A percentile compares a stretch with the other conserved stretches of the same genome.
phyloP scores from a whole-genome alignment of 257 asterid genomes.

The Euphrasia confusa region DNA sequence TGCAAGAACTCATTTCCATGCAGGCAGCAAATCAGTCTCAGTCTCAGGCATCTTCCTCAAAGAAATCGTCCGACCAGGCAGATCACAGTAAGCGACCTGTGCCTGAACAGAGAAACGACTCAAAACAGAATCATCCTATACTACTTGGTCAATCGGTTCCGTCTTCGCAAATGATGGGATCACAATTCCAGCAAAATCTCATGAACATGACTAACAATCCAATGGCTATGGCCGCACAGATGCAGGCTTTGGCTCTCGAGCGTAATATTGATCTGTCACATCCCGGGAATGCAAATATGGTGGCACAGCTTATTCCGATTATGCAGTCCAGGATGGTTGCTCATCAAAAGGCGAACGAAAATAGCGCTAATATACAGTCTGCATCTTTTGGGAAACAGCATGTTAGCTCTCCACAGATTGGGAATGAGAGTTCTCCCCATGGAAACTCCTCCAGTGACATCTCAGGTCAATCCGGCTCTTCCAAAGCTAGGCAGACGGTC shows the following conservation, averaged over 20 bases:
- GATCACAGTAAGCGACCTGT: conserved; percentile 54
- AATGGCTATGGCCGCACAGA: conserved; percentile 74
- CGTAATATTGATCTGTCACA: conserved; percentile 84
- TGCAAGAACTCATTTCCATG: conserved; percentile 60
- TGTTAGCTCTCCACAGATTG: conserved; percentile 57
- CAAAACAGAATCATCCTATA: conserved; percentile 44
- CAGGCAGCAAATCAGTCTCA: conserved; percentile 49
- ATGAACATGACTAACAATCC: conserved; percentile 57
- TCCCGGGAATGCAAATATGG: conserved; percentile 80
- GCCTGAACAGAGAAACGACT: conserved; percentile 57
- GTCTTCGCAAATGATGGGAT: conserved; percentile 40
- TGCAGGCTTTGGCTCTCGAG: conserved; percentile 93
- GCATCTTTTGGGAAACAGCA: conserved; percentile 57
- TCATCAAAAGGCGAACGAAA: conserved; percentile 72
- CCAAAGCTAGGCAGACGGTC: conserved; percentile 68
- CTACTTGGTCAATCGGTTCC: conserved; percentile 58
- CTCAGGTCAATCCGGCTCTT: conserved; percentile 77
- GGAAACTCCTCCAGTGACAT: conserved; percentile 80
- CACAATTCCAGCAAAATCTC: conserved; percentile 62
- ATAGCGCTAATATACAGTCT: conserved; percentile 46
- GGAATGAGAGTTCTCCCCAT: conserved; percentile 74
- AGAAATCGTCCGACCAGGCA: conserved; percentile 46
- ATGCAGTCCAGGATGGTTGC: conserved; percentile 83
- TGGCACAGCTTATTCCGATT: conserved; percentile 70
- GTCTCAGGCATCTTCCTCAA: conserved; percentile 50